phyloP scores from a whole-genome alignment of 345 rosid species.

The Streptanthus diversifolius region DNA sequence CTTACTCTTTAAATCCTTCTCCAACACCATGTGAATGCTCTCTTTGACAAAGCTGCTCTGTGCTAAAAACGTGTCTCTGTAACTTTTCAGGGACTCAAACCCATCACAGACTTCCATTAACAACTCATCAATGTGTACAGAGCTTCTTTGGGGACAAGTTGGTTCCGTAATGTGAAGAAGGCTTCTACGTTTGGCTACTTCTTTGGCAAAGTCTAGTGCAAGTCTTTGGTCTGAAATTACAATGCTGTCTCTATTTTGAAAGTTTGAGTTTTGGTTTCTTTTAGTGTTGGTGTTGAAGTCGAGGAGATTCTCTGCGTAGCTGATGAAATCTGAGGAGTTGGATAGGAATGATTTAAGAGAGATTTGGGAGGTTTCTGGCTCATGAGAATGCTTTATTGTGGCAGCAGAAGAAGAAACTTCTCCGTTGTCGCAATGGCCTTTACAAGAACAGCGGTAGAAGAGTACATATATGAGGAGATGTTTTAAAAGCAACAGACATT shows the following conservation, averaged over 20 bases:
- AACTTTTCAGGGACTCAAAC: constrained; percentile 45
- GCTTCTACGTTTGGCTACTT: constrained; percentile 51
- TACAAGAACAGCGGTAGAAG: constrained; percentile 8
- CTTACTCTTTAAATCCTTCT: constrained; percentile 48
- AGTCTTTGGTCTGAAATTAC: constrained; percentile 36
- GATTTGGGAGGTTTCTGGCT: constrained; percentile 22
- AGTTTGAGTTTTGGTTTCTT: constrained; percentile 7
- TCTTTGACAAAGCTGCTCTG: constrained; percentile 32
- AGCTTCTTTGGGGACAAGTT: constrained; percentile 25
- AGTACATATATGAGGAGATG: neutral
- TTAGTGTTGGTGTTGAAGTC: constrained; percentile 32
- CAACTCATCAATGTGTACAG: constrained; percentile 46
- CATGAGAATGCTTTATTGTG: constrained; percentile 9
- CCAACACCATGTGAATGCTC: constrained; percentile 42
- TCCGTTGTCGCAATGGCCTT: constrained; percentile 36
- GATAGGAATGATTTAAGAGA: constrained; percentile 43
- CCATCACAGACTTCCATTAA: constrained; percentile 54
- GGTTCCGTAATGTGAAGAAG: constrained; percentile 27
- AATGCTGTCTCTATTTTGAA: neutral
- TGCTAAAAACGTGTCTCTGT: constrained; percentile 30
- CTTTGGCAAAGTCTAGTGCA: constrained; percentile 62
- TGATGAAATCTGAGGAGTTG: constrained; percentile 44
- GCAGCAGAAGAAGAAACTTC: constrained; percentile 34
- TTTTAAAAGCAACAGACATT: neutral
- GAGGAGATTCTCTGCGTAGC: constrained; percentile 48